These are phyloP conservation scores for Groenewaldozyma sp. DNA, from an alignment of 1,139 yeast species.

Conservation along the genomic window DNA sequence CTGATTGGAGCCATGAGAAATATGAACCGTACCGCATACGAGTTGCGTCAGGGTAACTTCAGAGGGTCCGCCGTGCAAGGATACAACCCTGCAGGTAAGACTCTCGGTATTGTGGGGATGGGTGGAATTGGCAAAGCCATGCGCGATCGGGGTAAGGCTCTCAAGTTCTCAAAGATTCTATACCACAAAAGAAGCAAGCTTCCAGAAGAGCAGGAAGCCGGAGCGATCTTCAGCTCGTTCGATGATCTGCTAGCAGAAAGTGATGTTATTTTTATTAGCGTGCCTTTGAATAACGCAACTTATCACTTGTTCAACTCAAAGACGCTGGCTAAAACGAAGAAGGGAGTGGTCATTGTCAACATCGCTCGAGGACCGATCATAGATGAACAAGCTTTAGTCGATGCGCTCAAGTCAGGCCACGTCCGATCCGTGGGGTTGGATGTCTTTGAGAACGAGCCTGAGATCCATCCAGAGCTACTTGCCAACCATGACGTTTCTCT, in stretches of 20 bases:
- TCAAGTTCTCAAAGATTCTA: conserved; percentile 50
- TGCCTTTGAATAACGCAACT: conserved; percentile 47
- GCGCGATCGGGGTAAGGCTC: conserved; percentile 52
- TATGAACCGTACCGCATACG: conserved; percentile 35
- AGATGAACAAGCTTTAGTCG: conserved; percentile 53
- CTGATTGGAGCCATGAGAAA: conserved; percentile 52
- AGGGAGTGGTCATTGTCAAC: conserved; percentile 57
- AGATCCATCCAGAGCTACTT: conserved; percentile 27
- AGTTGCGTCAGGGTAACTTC: conserved; percentile 30
- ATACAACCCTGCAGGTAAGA: conserved; percentile 51
- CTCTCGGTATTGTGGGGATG: conserved; percentile 65
- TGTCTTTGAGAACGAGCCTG: conserved; percentile 78
- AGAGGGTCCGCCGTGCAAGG: conserved; percentile 16
- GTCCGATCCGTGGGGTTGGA: conserved; percentile 52
- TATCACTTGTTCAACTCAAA: conserved; percentile 48
- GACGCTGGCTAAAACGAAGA: conserved; percentile 49
- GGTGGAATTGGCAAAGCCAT: conserved; percentile 79
- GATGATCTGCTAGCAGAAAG: conserved; percentile 47
- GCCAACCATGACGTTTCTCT: conserved; percentile 39
- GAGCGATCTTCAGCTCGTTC: conserved; percentile 40
- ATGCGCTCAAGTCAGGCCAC: conserved; percentile 58
- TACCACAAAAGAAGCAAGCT: conserved; percentile 56
- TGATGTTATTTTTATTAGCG: conserved; percentile 52
- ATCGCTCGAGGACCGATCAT: conserved; percentile 62
- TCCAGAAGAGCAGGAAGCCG: conserved; percentile 42